phyloP scores from a whole-genome alignment of 495 filamentous ascomycete genomes.

The Haplographium delicatum region DNA sequence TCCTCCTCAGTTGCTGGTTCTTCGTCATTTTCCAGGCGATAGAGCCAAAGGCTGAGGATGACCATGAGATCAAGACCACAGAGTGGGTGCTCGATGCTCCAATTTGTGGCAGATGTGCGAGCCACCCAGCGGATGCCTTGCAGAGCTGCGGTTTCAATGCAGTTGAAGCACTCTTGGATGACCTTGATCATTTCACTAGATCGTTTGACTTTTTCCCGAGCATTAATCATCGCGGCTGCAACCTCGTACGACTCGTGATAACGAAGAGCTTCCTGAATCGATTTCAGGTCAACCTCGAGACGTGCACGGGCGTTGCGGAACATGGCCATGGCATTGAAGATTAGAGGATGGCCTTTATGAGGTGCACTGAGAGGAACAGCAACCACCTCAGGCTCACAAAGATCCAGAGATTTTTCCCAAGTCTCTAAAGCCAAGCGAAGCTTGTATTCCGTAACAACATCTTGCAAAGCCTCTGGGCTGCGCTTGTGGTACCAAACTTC shows the following conservation, averaged over 20 bases:
- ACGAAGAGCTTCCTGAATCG: slow-evolving; percentile 90
- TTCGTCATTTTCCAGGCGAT: slow-evolving; percentile 97
- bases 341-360: slow-evolving; percentile 94
- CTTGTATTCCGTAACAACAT: slow-evolving; percentile 98
- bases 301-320: slow-evolving; percentile 92
- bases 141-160: slow-evolving; percentile 90
- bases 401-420: slow-evolving; percentile 92
- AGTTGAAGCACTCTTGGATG: slow-evolving; percentile 95
- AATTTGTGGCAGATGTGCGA: slow-evolving; percentile 92
- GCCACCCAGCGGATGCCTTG: slow-evolving; percentile 98
- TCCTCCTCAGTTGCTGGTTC: slow-evolving; percentile 91
- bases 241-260: slow-evolving; percentile 98
- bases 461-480: slow-evolving; percentile 90
- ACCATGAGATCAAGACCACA: slow-evolving; percentile 98
- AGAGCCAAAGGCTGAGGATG: slow-evolving; percentile 96
- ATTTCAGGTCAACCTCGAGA: slow-evolving; percentile 90
- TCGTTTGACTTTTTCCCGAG: slow-evolving; percentile 86
- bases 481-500: slow-evolving; percentile 99
- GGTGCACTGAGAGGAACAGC: slow-evolving; percentile 88
- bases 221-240: slow-evolving; percentile 90
- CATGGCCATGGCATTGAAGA: slow-evolving; percentile 98
- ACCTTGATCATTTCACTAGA: slow-evolving; percentile 98
- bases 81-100: slow-evolving; percentile 97
- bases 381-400: slow-evolving; percentile 89
- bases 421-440: slow-evolving; percentile 92